Conservation (phyloP, 1,284 basidiomycete genomes). For the Microbotryum saponariae region DNA sequence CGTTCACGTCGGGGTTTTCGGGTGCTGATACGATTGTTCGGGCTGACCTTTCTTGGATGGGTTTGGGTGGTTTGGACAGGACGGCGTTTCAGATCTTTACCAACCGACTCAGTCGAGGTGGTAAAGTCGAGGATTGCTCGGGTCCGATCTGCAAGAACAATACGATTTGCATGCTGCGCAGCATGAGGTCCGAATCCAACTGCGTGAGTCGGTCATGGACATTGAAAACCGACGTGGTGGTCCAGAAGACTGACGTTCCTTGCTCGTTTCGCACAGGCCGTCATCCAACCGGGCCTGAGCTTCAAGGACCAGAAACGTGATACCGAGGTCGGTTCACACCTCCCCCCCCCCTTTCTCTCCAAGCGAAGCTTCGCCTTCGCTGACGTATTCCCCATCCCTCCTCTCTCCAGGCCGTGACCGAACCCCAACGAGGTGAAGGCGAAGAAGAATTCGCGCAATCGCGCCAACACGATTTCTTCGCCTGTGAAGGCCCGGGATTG, state of each 20-base stretch:
- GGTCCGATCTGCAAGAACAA: constrained; percentile 21
- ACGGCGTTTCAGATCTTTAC: constrained; percentile 28
- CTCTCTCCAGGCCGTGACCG: constrained; percentile 20
- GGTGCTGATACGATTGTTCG: no score
- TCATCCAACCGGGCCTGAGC: constrained; percentile 24
- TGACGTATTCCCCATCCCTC: background rate
- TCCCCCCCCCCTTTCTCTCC: no score
- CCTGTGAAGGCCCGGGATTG: constrained; percentile 28
- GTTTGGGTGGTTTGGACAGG: background rate
- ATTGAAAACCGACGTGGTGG: no score
- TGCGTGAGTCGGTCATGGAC: constrained; percentile 15
- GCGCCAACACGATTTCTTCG: constrained; percentile 24
- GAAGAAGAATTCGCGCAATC: constrained; percentile 22
- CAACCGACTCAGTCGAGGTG: constrained; percentile 18
- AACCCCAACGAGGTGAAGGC: constrained; percentile 21
- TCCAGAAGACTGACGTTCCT: background rate
- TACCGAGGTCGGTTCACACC: constrained; percentile 15
- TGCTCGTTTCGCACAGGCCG: constrained; percentile 4
- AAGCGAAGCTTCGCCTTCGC: no score
- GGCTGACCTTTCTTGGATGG: background rate
- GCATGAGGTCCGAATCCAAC: constrained; percentile 27
- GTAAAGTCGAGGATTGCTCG: constrained; percentile 27
- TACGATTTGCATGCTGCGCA: constrained; percentile 31
- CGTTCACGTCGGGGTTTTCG: constrained; percentile 34
- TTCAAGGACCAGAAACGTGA: constrained; percentile 32